A percentile compares a stretch with the other conserved stretches of the same genome.
Conservation (phyloP, 352 stramenopile genomes). For the Phytophthora hybrid region DNA sequence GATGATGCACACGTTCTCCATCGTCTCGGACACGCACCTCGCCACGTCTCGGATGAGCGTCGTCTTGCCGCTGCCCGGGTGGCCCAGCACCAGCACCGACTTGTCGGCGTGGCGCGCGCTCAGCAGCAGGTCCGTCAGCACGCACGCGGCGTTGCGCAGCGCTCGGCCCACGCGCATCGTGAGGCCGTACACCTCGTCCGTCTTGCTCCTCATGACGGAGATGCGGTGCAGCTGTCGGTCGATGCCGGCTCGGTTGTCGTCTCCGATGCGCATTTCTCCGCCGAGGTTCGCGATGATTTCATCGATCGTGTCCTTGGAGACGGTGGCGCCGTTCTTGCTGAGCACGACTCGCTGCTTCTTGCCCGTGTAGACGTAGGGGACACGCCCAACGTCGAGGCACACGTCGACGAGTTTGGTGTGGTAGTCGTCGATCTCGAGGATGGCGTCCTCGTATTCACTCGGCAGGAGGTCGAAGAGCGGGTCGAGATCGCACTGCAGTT, state of each 20-base stretch:
- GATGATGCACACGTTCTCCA: constrained; percentile 86
- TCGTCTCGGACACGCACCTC: constrained; percentile 60
- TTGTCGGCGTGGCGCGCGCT: constrained; percentile 50
- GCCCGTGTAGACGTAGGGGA: constrained; percentile 44
- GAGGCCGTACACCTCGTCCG: constrained; percentile 62
- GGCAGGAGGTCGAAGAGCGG: constrained; percentile 47
- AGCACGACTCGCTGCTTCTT: constrained; percentile 39
- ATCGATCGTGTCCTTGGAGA: constrained; percentile 61
- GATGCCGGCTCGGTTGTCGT: constrained; percentile 83
- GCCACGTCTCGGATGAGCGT: constrained; percentile 87
- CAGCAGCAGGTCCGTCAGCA: constrained; percentile 77
- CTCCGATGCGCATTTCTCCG: constrained; percentile 59
- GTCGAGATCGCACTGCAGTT: constrained; percentile 38
- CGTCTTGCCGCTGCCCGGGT: constrained; percentile 82
- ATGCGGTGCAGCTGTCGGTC: constrained; percentile 83
- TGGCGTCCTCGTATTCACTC: constrained; percentile 28
- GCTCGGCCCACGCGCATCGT: constrained; percentile 82
- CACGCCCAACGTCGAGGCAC: constrained; percentile 45
- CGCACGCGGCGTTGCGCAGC: constrained; percentile 61
- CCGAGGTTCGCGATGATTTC: constrained; percentile 55
- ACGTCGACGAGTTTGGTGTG: constrained; percentile 45
- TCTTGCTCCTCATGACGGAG: constrained; percentile 73
- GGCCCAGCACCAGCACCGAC: constrained; percentile 72
- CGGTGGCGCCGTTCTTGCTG: constrained; percentile 29
- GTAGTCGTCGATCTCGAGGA: constrained; percentile 34